Evolutionary conservation across 805 yeast genomes (phyloP), one percentile per base, ranked within the genome.

Genomic region (Ogataea trehalophila): DNA sequence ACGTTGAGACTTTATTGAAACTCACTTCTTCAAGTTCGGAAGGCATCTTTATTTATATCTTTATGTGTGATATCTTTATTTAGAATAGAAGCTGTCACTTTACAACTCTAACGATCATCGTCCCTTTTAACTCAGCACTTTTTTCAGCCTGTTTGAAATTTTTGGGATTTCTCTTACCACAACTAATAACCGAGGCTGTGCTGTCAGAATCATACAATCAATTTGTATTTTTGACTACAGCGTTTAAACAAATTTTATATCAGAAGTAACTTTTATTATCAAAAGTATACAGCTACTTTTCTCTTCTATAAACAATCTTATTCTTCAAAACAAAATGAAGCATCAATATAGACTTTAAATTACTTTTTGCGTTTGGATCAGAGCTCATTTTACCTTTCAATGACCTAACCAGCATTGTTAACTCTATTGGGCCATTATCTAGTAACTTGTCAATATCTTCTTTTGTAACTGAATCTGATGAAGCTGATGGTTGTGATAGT

Each of bases 401-500:
- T 45, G 74, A 74, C 43, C 72, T 71, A 47, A 87, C 78, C 61
- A 87, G 74, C 53, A 76, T 85, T 61, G 80, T 83, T 41, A 68
- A 49, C 23, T 57, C 57, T 23, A 79, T 68, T 13, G 84, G 83
- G 42, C 78, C 78, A 49, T 72, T 71, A 16, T 67, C 70, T 13
- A 90, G 81, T 35, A 85, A 76, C 31, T 71, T 73, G 51, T 84
- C 76, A 45, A 91, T 86, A 59, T 88, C 96, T 42, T 76, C 80
- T 34, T 80, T 84, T 0, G 91, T 85, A 16, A 87, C 79, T 41
- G 85, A 62, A 9, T 58, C 51, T 18, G 57, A 63, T 45, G 49
- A 56, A 16, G 39, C 33, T 23, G 53, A 34, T 3, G 52, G 38
- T 4, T 53, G 46, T 2, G 61, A 42, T 8, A 60, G 58, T 8